These are phyloP conservation scores for Apocynum venetum DNA, from an alignment of 257 asterid genomes.

Conservation along the genomic window DNA sequence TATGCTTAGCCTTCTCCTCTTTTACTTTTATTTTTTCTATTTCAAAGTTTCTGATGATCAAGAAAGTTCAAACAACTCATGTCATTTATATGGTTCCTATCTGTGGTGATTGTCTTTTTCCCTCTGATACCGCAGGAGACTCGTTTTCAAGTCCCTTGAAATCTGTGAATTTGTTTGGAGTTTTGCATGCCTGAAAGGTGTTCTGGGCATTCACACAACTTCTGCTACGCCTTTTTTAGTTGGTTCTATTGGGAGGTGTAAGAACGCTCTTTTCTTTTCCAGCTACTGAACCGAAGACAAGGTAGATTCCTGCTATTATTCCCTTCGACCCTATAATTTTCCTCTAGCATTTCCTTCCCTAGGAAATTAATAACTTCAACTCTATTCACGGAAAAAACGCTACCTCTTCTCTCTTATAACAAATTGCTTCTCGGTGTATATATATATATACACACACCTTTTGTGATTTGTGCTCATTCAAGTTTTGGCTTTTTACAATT, in stretches of 20 bases:
- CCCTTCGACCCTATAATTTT: slow-evolving; percentile 1
- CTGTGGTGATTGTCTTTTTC: slow-evolving; percentile 30
- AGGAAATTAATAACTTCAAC: neutral
- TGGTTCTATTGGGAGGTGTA: slow-evolving; percentile 9
- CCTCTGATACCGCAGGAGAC: slow-evolving; percentile 14
- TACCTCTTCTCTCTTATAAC: neutral
- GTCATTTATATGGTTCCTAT: slow-evolving; percentile 14
- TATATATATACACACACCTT: no score
- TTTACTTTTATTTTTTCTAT: neutral
- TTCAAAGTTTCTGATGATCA: slow-evolving; percentile 12
- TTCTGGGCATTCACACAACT: slow-evolving; percentile 11
- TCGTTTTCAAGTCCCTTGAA: slow-evolving; percentile 26
- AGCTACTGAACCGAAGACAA: slow-evolving; percentile 13
- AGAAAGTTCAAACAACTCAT: slow-evolving; percentile 13
- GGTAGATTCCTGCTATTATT: slow-evolving; percentile 34
- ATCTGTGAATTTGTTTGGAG: slow-evolving; percentile 28
- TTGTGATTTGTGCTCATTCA: neutral
- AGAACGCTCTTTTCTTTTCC: slow-evolving; percentile 7
- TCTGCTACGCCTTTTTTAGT: slow-evolving; percentile 1
- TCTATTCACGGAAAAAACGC: slow-evolving; percentile 7
- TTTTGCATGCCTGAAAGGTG: slow-evolving; percentile 17
- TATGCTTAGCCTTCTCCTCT: neutral
- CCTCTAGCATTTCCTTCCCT: slow-evolving; percentile 9
- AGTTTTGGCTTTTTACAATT: neutral
- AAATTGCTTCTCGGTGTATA: neutral